Evolutionary conservation across 768 basidiomycete species (phyloP).

Genomic region (Suillus variegatus): DNA sequence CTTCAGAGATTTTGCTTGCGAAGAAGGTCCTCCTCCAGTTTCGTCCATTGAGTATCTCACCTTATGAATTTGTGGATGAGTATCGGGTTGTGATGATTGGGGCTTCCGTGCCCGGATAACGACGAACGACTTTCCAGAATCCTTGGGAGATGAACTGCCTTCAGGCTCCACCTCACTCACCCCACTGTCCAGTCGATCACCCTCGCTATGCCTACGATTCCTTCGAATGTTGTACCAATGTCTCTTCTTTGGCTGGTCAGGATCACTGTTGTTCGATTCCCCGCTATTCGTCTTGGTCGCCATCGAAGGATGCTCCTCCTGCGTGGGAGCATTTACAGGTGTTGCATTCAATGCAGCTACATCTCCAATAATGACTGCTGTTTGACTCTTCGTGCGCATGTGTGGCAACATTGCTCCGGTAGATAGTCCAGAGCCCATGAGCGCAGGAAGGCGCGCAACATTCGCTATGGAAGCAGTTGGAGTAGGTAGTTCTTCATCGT

Average conservation of each 20-base stretch:
- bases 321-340: constrained; percentile 11
- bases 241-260: constrained; percentile 57
- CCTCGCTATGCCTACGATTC: constrained; percentile 60
- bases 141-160: constrained; percentile 33
- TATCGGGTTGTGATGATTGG: constrained; percentile 33
- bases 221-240: constrained; percentile 70
- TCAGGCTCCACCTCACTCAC: constrained; percentile 22
- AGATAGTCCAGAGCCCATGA: constrained; percentile 39
- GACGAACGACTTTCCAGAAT: constrained; percentile 61
- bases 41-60: constrained; percentile 32
- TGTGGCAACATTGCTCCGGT: constrained; percentile 72
- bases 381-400: constrained; percentile 77
- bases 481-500: constrained; percentile 47
- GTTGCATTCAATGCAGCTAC: constrained; percentile 26
- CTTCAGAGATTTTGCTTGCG: constrained; percentile 5
- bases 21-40: constrained; percentile 19
- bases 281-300: constrained; percentile 16
- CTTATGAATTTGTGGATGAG: constrained; percentile 19
- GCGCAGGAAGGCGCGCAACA: constrained; percentile 43
- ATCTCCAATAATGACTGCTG: constrained; percentile 78
- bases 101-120: constrained; percentile 62
- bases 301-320: constrained; percentile 24
- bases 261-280: constrained; percentile 40
- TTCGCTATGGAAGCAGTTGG: constrained; percentile 52
- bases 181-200: constrained; percentile 37